Base-by-base conservation (phyloP, 1,284 basidiomycete genomes). In the Garcileccinum viscosum region DNA sequence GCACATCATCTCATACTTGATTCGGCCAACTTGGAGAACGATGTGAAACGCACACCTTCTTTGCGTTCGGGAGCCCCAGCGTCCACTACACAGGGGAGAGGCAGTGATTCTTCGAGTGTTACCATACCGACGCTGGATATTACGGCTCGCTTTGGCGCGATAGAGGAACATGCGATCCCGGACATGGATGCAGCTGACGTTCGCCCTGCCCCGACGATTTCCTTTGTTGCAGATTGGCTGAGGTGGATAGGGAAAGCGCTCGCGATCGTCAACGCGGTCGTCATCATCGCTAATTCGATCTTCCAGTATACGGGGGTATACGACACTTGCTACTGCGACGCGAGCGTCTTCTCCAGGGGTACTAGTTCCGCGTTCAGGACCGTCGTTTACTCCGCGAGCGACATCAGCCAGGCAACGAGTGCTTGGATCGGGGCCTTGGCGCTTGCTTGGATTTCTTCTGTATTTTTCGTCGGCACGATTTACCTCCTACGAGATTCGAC, bases 191-290 rank as follows among this genome's bases (percentile, higher is more conserved):
- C 27, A 8, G 40, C 68, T 0, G 27, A 53, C 7, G 50, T 9
- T 53, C 50, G 50, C 27, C 24, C 19, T 17, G 27, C 50, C 9
- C 50, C 5, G 2, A 30, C 27, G 5, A 30, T 19, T 8, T n/a
- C 30, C 38, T 15, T 5, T 0, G 17, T 68, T 17, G 72, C 79
- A 3, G 47, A 71, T 35, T 69, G 53, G 58, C 40, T 80, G 4
- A 71, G 78, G 14, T 76, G 76, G 74, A 64, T 63, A 12, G 75
- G 78, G 0, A 78, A 80, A 67, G 27, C 27, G 2, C 15, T 78
- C 6, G 79, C 78, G 6, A 47, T 76, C 30, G 1, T 70, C 63
- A 78, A 80, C 14, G 72, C 74, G 3, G 64, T 78, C 24, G 61
- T 64, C 0, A 63, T 77, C 53, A 1, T 79, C 24, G 32, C 69